Evolutionary conservation across 31 red algal genomes (phyloP), one percentile per base, ranked within the genome.

Genomic region (Bonnemaisonia californica): DNA sequence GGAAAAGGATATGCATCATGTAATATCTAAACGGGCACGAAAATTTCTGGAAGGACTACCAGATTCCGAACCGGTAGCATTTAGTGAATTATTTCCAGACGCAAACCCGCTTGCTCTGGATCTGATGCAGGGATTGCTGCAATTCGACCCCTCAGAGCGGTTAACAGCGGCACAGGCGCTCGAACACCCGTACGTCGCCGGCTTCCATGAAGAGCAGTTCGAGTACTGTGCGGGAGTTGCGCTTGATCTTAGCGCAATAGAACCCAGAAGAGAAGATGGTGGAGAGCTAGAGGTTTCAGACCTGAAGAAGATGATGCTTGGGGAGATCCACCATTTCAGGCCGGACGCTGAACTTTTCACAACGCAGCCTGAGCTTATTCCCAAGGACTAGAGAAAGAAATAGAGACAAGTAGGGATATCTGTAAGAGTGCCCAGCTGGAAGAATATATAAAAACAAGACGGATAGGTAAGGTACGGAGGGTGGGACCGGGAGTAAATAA

Each of bases 151-250:
- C 7, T 37, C 63, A 24, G 66, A 87, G 36, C 79, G 96, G 19
- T 31, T 93, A 22, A 89, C 89, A 31, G 96, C 89, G 3, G 84
- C 85, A 51, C 41, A 95, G 40, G 96, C 93, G 22, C 71, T 98
- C 24, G 63, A 83, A 21, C 92, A 95, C 75, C 89, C 92, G 7
- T 98, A 92, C 58, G 62, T 98, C 13, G 40, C 56, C 3, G 57
- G 77, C 11, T 88, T 79, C 62, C 86, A 89, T 45, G 88, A 91
- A 23, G 42, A 42, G 3, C 81, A 83, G 57, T 80, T 67, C 27
- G 83, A 87, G 34, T 39, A 59, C 11, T 42, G 12, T 23, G 82
- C 75, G 1, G 47, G 39, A 0, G 63, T 54, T 4, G 56, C 68
- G 7, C 58, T 90, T 45, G 54, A 82, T 40, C 68, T 90, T 67